Percentiles rank a stretch among this genome's conserved stretches.
Evolutionary conservation across 305 asterid species (phyloP).

Genomic region (Solanum hybrid): DNA sequence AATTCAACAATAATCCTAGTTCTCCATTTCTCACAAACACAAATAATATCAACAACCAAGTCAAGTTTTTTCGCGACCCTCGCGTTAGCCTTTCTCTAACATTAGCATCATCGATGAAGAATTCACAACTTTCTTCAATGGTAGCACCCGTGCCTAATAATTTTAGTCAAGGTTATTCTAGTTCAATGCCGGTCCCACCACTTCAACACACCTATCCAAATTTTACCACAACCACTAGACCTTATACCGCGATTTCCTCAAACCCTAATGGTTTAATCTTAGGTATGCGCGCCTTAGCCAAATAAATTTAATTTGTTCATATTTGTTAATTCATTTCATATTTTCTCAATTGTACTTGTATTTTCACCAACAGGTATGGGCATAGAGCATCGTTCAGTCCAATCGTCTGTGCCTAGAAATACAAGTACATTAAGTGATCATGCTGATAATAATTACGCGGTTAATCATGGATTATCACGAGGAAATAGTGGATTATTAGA

Average conservation of each 20-base stretch:
- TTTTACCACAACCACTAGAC: slow-evolving; percentile 6
- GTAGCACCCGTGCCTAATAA: slow-evolving; percentile 7
- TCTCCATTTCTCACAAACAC: not conserved
- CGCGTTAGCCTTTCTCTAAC: slow-evolving; percentile 29
- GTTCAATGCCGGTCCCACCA: slow-evolving; percentile 15
- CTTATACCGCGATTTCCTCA: not conserved
- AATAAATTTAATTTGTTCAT: not conserved
- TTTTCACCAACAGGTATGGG: not conserved
- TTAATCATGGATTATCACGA: slow-evolving; percentile 6
- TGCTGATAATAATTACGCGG: slow-evolving; percentile 22
- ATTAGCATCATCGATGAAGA: slow-evolving; percentile 16
- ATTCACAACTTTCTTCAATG: slow-evolving; percentile 8
- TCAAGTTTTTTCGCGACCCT: slow-evolving; percentile 13
- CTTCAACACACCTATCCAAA: slow-evolving; percentile 15
- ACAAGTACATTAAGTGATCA: slow-evolving; percentile 18
- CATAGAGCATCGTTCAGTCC: slow-evolving; percentile 35
- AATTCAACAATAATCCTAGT: not conserved
- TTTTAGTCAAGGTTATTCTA: slow-evolving; percentile 7
- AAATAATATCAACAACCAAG: slow-evolving; percentile 10
- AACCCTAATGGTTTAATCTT: not conserved
- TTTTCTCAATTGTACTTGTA: not conserved
- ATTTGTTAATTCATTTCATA: not conserved
- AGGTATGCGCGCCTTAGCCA: not conserved
- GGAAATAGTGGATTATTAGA: slow-evolving; percentile 47
- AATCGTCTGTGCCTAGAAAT: slow-evolving; percentile 17